A percentile compares a stretch with the other conserved stretches of the same genome.
phyloP scores from a whole-genome alignment of 2,329 filamentous ascomycete species.

The Pseudodiploospora longispora region DNA sequence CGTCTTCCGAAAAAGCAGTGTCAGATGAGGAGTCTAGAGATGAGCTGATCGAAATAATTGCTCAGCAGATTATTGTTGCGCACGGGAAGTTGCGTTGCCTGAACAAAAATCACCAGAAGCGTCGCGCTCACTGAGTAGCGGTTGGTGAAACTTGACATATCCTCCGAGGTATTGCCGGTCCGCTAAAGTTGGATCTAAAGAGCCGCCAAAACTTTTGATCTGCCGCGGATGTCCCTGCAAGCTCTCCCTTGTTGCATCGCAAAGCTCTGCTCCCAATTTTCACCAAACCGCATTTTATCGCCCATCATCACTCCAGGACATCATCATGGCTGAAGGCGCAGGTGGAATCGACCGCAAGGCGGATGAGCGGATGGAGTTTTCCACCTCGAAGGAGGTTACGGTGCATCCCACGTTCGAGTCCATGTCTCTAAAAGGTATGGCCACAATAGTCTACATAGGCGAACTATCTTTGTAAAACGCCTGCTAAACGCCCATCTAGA shows the following conservation, averaged over 20 bases:
- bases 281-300: not conserved
- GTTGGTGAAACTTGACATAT: slow-evolving; percentile 2
- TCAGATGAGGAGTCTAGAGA: not conserved
- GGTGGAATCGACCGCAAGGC: slow-evolving; percentile 77
- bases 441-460: not conserved
- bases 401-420: slow-evolving; percentile 90
- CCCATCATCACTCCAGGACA: not conserved
- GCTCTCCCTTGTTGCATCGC: not conserved
- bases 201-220: slow-evolving; percentile 19
- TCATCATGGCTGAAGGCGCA: slow-evolving; percentile 75
- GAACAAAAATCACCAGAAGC: slow-evolving; percentile 4
- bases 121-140: slow-evolving; percentile 5
- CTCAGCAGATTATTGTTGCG: no score
- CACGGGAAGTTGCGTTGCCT: no score
- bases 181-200: not conserved
- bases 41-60: no score
- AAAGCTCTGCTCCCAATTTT: not conserved
- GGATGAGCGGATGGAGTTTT: slow-evolving; percentile 97
- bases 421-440: slow-evolving; percentile 83
- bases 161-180: slow-evolving; percentile 24
- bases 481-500: slow-evolving; percentile 41
- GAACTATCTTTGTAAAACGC: slow-evolving; percentile 71
- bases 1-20: not conserved
- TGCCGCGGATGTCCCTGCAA: not conserved
- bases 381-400: slow-evolving; percentile 94